Base-by-base conservation (phyloP, 352 stramenopile species). In the Stephanocyclus meneghinianus region DNA sequence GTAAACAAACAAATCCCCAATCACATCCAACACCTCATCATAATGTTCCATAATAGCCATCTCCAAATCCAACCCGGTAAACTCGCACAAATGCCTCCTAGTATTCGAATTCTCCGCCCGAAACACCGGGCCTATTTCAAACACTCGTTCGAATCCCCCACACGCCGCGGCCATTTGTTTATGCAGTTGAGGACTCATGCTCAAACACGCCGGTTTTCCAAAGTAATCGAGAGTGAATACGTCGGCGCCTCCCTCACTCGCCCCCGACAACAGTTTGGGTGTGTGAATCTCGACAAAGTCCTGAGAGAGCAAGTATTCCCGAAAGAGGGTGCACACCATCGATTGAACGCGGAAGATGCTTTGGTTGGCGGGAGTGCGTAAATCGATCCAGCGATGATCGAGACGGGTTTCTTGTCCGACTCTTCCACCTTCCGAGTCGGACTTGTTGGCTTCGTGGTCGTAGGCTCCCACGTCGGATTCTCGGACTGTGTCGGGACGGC, bases 41-140 rank as follows among this genome's bases (percentile, higher is more conserved):
- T 99, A 99, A 94, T 99, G 97, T 84, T 99, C 96, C 80, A 98
- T 97, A 90, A 99, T 99, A 50, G 95, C 95, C 97, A 99, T 99
- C 88, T 99, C 97, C 56, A 99, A 91, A 89, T 99, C 97, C 55
- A 99, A 93, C 44, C 97, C 97, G 76, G 97, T 98, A 86, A 99
- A 99, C 90, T 99, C 97, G 90, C 97, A 99, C 89, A 99, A 96
- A 91, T 99, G 97, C 78, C 97, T 93, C 62, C 90, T 62, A 45
- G 97, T 99, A 89, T 99, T 98, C 61, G 94, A 98, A 89, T 99
- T 99, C 89, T 99, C 97, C 4, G 97, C 97, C 83, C 97, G 96
- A 87, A 99, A 99, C 7, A 99, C 97, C 4, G 97, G 97, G 15
- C 97, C 97, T 69, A 87, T 92, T 68, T 95, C 92, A 85, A 98